Percentiles rank a stretch among this genome's conserved stretches.
Evolutionary conservation across 2,329 filamentous ascomycete species (phyloP).

Genomic region (Ophiostoma tasmaniense): DNA sequence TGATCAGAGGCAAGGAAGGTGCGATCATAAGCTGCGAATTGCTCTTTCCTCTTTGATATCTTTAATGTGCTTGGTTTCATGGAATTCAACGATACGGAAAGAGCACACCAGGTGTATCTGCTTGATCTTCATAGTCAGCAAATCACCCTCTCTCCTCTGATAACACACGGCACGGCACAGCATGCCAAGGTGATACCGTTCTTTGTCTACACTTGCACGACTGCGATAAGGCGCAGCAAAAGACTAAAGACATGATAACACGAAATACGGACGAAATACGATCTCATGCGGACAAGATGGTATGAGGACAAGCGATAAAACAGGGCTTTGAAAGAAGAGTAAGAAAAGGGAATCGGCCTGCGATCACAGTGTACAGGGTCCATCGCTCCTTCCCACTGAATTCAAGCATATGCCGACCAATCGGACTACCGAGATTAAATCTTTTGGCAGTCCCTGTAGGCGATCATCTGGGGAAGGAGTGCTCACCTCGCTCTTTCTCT

Average conservation of each 20-base stretch:
- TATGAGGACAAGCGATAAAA: no score
- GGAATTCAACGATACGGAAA: not conserved
- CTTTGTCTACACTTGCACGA: not conserved
- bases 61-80: not conserved
- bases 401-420: not conserved
- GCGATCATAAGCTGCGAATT: not conserved
- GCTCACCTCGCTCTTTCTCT: not conserved
- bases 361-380: not conserved
- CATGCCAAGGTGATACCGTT: not conserved
- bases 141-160: not conserved
- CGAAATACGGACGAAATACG: no score
- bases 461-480: not conserved
- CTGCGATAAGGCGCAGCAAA: not conserved
- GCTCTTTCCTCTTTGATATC: not conserved
- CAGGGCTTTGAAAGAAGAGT: no score
- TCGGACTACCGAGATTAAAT: not conserved
- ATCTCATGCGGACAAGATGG: no score
- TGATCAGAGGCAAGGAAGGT: not conserved
- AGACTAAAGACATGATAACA: not conserved
- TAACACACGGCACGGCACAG: not conserved
- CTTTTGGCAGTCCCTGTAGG: not conserved
- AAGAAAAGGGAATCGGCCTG: no score
- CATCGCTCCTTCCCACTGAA: not conserved
- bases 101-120: not conserved
- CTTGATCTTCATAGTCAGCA: not conserved